A percentile compares a stretch with the other conserved stretches of the same genome.
These are phyloP conservation scores for Pythium aquatile DNA, from an alignment of 352 stramenopile species.

Conservation along the genomic window DNA sequence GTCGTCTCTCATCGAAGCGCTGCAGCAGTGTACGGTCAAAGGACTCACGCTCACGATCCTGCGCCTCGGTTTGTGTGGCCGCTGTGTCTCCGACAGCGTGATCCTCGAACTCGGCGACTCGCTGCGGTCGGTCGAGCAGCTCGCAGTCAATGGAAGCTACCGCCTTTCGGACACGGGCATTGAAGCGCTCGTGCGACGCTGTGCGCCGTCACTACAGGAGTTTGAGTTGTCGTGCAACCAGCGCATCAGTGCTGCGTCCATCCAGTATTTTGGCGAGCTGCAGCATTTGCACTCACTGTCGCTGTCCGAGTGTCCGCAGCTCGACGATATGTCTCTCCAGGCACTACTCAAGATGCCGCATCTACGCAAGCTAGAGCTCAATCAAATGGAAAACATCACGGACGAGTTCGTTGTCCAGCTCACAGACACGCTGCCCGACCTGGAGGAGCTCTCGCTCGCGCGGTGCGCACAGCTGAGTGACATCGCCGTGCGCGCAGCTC, in stretches of 20 bases:
- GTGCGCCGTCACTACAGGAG: slow-evolving; percentile 62
- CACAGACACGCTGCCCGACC: slow-evolving; percentile 38
- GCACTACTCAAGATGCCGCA: slow-evolving; percentile 61
- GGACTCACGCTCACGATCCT: slow-evolving; percentile 52
- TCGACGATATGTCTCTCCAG: slow-evolving; percentile 57
- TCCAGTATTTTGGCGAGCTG: slow-evolving; percentile 72
- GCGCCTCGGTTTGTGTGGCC: slow-evolving; percentile 68
- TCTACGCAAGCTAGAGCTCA: slow-evolving; percentile 63
- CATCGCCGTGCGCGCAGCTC: slow-evolving; percentile 34
- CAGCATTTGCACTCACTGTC: slow-evolving; percentile 61
- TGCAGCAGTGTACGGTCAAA: slow-evolving; percentile 50
- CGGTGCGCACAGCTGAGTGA: slow-evolving; percentile 72
- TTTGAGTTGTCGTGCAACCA: slow-evolving; percentile 85
- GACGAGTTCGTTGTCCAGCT: slow-evolving; percentile 57
- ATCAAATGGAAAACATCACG: slow-evolving; percentile 74
- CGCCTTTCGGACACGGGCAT: slow-evolving; percentile 67
- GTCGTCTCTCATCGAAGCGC: slow-evolving; percentile 42
- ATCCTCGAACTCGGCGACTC: slow-evolving; percentile 66
- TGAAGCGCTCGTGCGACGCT: slow-evolving; percentile 61
- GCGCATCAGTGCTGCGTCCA: slow-evolving; percentile 70
- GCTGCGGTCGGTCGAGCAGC: slow-evolving; percentile 58
- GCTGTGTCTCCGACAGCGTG: slow-evolving; percentile 72
- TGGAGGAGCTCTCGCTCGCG: slow-evolving; percentile 72
- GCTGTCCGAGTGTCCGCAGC: slow-evolving; percentile 75
- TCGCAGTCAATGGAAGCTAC: slow-evolving; percentile 76